Conservation (phyloP, 2,329 filamentous ascomycete genomes). For the Ophiostoma tasmaniense region DNA sequence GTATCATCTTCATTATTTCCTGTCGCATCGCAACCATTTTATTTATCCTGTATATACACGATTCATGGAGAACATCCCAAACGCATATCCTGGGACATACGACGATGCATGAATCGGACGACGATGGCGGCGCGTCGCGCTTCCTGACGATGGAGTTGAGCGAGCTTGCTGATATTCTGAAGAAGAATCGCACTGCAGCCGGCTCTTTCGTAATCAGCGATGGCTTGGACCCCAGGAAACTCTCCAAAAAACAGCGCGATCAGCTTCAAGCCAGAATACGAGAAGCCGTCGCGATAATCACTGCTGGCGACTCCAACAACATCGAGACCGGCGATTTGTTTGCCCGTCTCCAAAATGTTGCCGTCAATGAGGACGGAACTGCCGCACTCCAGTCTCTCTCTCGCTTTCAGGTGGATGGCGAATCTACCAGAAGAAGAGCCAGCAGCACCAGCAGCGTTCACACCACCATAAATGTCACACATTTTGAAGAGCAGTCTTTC, state of each 20-base stretch:
- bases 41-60: not conserved
- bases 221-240: not conserved
- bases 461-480: no score
- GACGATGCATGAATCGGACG: not conserved
- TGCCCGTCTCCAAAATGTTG: not conserved
- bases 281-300: not conserved
- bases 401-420: not conserved
- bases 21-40: not conserved
- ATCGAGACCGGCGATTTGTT: not conserved
- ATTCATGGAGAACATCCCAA: not conserved
- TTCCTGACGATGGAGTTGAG: not conserved
- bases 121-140: not conserved
- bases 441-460: not conserved
- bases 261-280: not conserved
- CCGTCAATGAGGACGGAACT: not conserved
- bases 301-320: not conserved
- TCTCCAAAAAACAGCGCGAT: not conserved
- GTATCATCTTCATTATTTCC: not conserved
- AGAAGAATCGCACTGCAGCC: not conserved
- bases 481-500: not conserved
- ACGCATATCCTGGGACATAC: no score
- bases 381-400: not conserved
- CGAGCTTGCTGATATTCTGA: not conserved
- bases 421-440: not conserved
- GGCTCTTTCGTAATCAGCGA: not conserved